phyloP scores from a whole-genome alignment of 257 asterid genomes.

The Eucommia ulmoides region DNA sequence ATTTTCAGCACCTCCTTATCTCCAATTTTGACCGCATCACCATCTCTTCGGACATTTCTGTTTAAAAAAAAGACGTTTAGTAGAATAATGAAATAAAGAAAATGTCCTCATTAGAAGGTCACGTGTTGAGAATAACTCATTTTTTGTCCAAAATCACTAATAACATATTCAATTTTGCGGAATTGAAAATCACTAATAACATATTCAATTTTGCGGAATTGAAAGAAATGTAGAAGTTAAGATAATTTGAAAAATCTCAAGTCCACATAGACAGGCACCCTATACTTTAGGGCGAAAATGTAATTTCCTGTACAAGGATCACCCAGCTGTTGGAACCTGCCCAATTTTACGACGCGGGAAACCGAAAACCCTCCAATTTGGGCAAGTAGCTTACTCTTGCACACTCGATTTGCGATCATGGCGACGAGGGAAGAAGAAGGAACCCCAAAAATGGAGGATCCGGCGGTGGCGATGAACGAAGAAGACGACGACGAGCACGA shows the following conservation, averaged over 20 bases:
- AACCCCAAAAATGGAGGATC: slow-evolving; percentile 26
- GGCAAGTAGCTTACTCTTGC: background rate
- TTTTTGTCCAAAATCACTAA: too few species aligned
- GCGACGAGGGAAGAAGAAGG: background rate
- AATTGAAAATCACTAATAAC: too few species aligned
- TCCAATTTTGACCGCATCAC: too few species aligned
- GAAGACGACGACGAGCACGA: slow-evolving; percentile 72
- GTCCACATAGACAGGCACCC: background rate
- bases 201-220: too few species aligned
- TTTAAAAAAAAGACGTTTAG: too few species aligned
- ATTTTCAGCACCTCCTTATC: too few species aligned
- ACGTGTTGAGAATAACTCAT: too few species aligned
- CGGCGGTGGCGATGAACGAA: slow-evolving; percentile 7
- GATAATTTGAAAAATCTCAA: slow-evolving; percentile 6
- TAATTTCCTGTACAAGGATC: background rate
- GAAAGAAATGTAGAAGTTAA: too few species aligned
- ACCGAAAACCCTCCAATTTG: slow-evolving; percentile 1
- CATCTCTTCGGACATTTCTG: too few species aligned
- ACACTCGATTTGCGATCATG: background rate
- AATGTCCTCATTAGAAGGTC: too few species aligned
- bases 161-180: too few species aligned
- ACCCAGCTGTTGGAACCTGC: background rate
- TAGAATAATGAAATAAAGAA: too few species aligned
- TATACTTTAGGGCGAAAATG: background rate
- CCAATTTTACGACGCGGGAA: slow-evolving; percentile 27